These are phyloP conservation scores for Penicillium sp. DNA, from an alignment of 2,329 filamentous ascomycete species.

Conservation along the genomic window DNA sequence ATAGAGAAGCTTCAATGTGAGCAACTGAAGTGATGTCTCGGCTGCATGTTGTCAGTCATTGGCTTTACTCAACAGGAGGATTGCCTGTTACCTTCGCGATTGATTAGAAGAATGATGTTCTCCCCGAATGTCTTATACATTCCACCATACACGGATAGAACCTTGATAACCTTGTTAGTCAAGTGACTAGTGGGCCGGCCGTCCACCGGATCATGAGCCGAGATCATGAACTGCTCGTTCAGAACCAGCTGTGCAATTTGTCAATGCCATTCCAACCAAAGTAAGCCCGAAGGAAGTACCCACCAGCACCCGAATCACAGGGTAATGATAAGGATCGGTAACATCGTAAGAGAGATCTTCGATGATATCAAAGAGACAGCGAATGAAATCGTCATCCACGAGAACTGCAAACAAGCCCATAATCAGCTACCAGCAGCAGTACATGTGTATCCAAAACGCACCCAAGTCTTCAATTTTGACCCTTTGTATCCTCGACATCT, in stretches of 20 bases:
- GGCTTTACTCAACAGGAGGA: background rate
- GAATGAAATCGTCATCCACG: conserved; percentile 75
- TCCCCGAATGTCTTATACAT: conserved; percentile 93
- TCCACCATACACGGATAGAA: conserved; percentile 76
- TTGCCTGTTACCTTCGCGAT: conserved; percentile 67
- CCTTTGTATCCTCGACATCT: conserved; percentile 91
- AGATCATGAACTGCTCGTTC: conserved; percentile 98
- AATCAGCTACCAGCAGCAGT: conserved; percentile 7
- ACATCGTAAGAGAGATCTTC: conserved; percentile 83
- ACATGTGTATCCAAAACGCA: conserved; percentile 48
- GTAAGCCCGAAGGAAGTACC: conserved; percentile 33
- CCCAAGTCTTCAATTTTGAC: conserved; percentile 73
- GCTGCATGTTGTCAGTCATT: conserved; percentile 43
- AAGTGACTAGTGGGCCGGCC: conserved; percentile 53
- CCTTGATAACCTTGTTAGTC: conserved; percentile 92
- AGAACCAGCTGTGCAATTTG: conserved; percentile 68
- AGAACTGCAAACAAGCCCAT: conserved; percentile 43
- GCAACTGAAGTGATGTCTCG: conserved; percentile 86
- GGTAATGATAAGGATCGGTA: conserved; percentile 92
- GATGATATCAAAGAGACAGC: conserved; percentile 80
- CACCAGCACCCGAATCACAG: conserved; percentile 88
- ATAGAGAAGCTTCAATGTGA: conserved; percentile 96
- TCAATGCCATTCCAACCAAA: background rate
- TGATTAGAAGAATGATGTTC: conserved; percentile 92
- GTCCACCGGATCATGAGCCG: conserved; percentile 55